phyloP scores from a whole-genome alignment of 768 basidiomycete genomes.

The Cystofilobasidium bisporidii region DNA sequence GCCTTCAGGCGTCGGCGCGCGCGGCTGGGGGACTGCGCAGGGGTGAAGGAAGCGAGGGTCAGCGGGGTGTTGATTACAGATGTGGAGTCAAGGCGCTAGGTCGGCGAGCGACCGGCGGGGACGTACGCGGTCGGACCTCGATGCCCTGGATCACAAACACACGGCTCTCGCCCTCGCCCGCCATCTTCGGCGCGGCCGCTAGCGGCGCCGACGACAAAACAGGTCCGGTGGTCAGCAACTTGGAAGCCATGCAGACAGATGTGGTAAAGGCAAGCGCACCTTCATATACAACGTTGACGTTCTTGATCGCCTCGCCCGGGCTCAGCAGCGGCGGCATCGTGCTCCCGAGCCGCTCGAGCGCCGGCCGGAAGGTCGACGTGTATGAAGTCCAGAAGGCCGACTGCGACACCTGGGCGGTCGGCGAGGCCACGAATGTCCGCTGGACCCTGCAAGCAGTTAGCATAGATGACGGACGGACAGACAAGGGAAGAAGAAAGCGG shows the following conservation, averaged over 20 bases:
- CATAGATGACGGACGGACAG: too few species aligned
- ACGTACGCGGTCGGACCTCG: not conserved
- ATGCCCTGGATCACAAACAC: conserved; percentile 1
- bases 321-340: not conserved
- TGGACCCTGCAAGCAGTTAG: not conserved
- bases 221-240: not conserved
- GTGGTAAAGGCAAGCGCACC: not conserved
- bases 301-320: conserved; percentile 5
- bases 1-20: not conserved
- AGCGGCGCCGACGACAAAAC: not conserved
- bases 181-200: conserved; percentile 1
- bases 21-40: not conserved
- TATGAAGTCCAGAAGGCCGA: not conserved
- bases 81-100: not conserved
- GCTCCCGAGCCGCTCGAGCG: conserved; percentile 1
- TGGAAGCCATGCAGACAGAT: not conserved
- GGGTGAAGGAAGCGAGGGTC: not conserved
- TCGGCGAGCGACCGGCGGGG: not conserved
- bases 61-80: too few species aligned
- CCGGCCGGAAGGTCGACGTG: conserved; percentile 6
- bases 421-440: not conserved
- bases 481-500: not conserved
- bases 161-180: not conserved
- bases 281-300: not conserved
- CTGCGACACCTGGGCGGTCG: not conserved